Evolutionary conservation across 2,329 filamentous ascomycete genomes (phyloP).

Genomic region (Trichoderma sp.): DNA sequence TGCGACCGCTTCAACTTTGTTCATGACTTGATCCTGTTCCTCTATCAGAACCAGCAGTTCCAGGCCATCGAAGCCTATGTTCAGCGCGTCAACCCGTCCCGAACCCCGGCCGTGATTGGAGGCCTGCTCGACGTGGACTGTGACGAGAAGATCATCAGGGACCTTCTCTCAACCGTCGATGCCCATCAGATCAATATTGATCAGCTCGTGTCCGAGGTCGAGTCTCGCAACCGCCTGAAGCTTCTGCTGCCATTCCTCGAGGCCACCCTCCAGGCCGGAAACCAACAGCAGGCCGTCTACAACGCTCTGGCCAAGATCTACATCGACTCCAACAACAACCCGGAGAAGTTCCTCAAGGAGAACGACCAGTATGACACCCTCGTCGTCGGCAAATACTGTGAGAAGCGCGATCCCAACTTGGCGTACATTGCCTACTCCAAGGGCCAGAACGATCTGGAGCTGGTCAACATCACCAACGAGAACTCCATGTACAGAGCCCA

Average conservation of each 20-base stretch:
- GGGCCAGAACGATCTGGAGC: constrained; percentile 94
- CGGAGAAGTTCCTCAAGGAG: constrained; percentile 95
- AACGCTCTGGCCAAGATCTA: constrained; percentile 99
- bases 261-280: constrained; percentile 82
- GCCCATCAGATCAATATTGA: constrained; percentile 87
- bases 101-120: constrained; percentile 90
- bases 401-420: constrained; percentile 95
- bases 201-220: constrained; percentile 91
- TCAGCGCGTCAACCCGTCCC: constrained; percentile 88
- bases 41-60: constrained; percentile 99
- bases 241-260: constrained; percentile 94
- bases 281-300: constrained; percentile 94
- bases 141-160: constrained; percentile 95
- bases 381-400: constrained; percentile 93
- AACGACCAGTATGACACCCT: constrained; percentile 96
- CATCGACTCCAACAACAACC: constrained; percentile 98
- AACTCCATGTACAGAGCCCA: constrained; percentile 99
- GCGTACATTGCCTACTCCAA: constrained; percentile 95
- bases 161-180: constrained; percentile 81
- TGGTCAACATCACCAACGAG: constrained; percentile 97
- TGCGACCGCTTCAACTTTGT: constrained; percentile 99
- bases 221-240: constrained; percentile 93
- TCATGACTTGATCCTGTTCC: constrained; percentile 91
- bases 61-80: constrained; percentile 98
- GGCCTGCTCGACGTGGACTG: constrained; percentile 95